Percentiles rank a stretch among this genome's conserved stretches.
These are phyloP conservation scores for Dothideomycetes sp. DNA, from an alignment of 2,329 filamentous ascomycete genomes.

Conservation along the genomic window DNA sequence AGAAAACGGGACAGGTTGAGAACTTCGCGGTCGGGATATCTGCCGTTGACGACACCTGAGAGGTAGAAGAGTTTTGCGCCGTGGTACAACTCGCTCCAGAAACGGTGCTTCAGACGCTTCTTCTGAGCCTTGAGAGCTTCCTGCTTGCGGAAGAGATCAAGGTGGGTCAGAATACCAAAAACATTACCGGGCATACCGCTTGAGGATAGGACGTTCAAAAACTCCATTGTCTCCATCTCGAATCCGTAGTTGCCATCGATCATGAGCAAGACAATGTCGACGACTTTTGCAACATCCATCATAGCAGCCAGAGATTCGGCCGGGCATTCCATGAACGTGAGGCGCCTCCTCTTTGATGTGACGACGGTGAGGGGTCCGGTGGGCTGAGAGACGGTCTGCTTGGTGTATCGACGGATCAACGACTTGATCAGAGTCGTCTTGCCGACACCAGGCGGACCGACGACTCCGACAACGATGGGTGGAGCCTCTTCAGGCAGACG, in stretches of 20 bases:
- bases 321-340: constrained; percentile 96
- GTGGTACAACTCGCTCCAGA: constrained; percentile 96
- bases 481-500: constrained; percentile 91
- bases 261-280: constrained; percentile 94
- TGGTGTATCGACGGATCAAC: constrained; percentile 85
- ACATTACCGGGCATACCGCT: constrained; percentile 98
- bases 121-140: constrained; percentile 87
- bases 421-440: constrained; percentile 96
- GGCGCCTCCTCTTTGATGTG: constrained; percentile 85
- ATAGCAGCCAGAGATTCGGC: constrained; percentile 86
- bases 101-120: constrained; percentile 87
- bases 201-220: constrained; percentile 83
- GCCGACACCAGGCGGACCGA: constrained; percentile 86
- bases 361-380: constrained; percentile 91
- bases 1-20: constrained; percentile 93
- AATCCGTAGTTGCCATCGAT: constrained; percentile 99
- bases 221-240: constrained; percentile 99
- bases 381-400: constrained; percentile 84
- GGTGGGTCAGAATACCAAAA: constrained; percentile 90
- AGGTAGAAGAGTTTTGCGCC: constrained; percentile 96
- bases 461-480: constrained; percentile 83
- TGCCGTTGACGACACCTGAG: constrained; percentile 89
- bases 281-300: constrained; percentile 95
- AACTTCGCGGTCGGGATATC: constrained; percentile 92
- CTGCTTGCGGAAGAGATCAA: constrained; percentile 91